Base-by-base conservation (phyloP, 2,329 filamentous ascomycete species). In the Tolypocladium album region DNA sequence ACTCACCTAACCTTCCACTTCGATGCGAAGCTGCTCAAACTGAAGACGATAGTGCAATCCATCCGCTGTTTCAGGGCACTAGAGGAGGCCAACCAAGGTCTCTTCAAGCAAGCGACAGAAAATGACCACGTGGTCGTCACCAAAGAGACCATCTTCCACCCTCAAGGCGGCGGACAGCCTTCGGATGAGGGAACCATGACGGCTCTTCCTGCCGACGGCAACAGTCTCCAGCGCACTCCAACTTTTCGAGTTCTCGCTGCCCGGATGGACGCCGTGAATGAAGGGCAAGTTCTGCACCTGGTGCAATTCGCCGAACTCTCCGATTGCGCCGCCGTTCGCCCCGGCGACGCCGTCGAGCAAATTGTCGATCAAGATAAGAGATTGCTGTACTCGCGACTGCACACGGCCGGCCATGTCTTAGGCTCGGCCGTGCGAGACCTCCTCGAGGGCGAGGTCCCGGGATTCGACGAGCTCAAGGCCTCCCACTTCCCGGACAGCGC, bases 381-480 rank as follows among this genome's bases (percentile, higher is more conserved):
- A 0, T 67, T 78, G 0, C 75, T 88, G 0, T 84, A 87, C 72
- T 89, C 86, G 0, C 81, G 88, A 1, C 78, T 88, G 0, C 88
- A 92, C 71, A 90, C 88, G 0, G 88, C 87, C 0, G 88, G 88
- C 40, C 88, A 92, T 65, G 82, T 90, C 3, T 79, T 91, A 1
- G 87, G 88, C 3, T 73, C 84, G 0, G 88, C 88, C 0, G 84
- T 90, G n/a, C 78, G 83, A 1, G 75, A 79, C 58, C 77, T 88
- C 0, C 71, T 84, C 1, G 78, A 81, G 62, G 71, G 76, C 1
- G 69, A 83, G 58, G 70, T 87, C 15, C 72, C 72, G 0, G 75
- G 74, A 27, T 84, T 88, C 61, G 80, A 83, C 60, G 88, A 91
- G 68, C 74, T 84, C 15, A 92, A 91, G 70, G 88, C 88, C 0